A percentile compares a stretch with the other conserved stretches of the same genome.
These are phyloP conservation scores for Ogataea zsoltii DNA, from an alignment of 805 yeast species.

Conservation along the genomic window DNA sequence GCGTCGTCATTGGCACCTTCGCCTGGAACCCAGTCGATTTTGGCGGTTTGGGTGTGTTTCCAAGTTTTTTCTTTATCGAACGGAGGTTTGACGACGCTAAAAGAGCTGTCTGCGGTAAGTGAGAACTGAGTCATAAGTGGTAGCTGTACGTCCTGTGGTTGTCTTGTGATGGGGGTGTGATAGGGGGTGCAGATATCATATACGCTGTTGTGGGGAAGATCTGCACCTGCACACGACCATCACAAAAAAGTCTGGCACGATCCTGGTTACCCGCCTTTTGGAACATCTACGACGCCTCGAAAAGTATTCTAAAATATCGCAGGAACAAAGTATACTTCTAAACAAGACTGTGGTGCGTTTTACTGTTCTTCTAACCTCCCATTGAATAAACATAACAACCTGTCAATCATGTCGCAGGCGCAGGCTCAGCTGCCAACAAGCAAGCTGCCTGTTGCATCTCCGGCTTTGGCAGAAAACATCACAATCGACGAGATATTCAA, in stretches of 20 bases:
- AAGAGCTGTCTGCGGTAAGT: too few relatives aligned
- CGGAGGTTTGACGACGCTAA: constrained; percentile 1
- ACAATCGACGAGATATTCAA: constrained; percentile 49
- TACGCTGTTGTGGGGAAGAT: background rate
- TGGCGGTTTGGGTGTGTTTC: constrained; percentile 14
- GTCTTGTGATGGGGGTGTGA: too few relatives aligned
- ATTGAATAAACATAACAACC: too few relatives aligned
- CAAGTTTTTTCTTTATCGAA: constrained; percentile 7
- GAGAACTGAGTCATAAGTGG: too few relatives aligned
- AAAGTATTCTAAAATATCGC: background rate
- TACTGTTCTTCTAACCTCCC: too few relatives aligned
- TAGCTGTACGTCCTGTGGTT: too few relatives aligned
- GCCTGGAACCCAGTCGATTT: constrained; percentile 45
- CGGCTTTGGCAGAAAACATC: constrained; percentile 29
- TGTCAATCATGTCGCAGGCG: constrained; percentile 14
- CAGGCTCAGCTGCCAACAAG: constrained; percentile 10
- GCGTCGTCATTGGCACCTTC: constrained; percentile 44
- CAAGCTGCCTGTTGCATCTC: constrained; percentile 1
- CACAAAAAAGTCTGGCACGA: background rate
- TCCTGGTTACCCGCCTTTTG: background rate
- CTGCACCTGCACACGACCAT: background rate
- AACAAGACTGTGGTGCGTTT: background rate
- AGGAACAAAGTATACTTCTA: background rate
- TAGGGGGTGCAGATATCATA: too few relatives aligned
- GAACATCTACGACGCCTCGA: background rate